phyloP scores from a whole-genome alignment of 345 rosid genomes.

The Arabidopsis thaliana region TAIR10.1 NC_003070.9:11977001-11977500 shows the following conservation, averaged over 20 bases:
- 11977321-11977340: constrained; percentile 78
- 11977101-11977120: constrained; percentile 47
- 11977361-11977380: constrained; percentile 39
- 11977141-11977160: constrained; percentile 46
- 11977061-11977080: constrained; percentile 61
- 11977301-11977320: constrained; percentile 53
- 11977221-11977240: constrained; percentile 66
- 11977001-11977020: background rate
- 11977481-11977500: no score
- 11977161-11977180: constrained; percentile 44
- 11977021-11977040: constrained; percentile 48
- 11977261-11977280: constrained; percentile 54
- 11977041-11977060: constrained; percentile 45
- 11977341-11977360: constrained; percentile 80
- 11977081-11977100: constrained; percentile 54
- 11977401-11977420: background rate
- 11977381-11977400: background rate
- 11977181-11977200: constrained; percentile 34
- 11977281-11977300: constrained; percentile 60
- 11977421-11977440: background rate
- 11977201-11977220: constrained; percentile 58
- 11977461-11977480: no score
- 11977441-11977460: background rate
- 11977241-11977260: constrained; percentile 65
- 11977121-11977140: constrained; percentile 46